Base-by-base conservation (phyloP, 2,329 filamentous ascomycete genomes). In the Pyrenochaeta sp. region DNA sequence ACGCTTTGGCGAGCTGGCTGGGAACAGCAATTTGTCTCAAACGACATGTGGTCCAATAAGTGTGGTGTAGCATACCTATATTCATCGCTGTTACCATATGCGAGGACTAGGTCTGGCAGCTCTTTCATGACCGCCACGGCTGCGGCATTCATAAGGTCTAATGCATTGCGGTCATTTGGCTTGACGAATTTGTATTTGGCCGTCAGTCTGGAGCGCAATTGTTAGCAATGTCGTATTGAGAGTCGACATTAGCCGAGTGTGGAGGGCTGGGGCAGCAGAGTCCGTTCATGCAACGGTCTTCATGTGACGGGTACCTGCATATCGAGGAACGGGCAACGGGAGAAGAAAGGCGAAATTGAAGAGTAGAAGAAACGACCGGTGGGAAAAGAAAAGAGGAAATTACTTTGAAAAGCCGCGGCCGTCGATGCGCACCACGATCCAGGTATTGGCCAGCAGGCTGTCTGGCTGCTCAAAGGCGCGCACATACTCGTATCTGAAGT, bases 331-430 rank as follows among this genome's bases (percentile, higher is more conserved):
- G 35, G 32, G 37, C 39, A 43, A n/a, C n/a, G n/a, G n/a, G n/a
- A n/a, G n/a, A n/a, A n/a, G n/a, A n/a, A n/a, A n/a, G n/a, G n/a
- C n/a, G n/a, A n/a, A n/a, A n/a, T n/a, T n/a, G n/a, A n/a, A n/a
- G n/a, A 40, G 28, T 18, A 13, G 41, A 41, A 15, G 37, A 32
- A 10, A 32, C 28, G 40, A 45, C 20, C 19, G 30, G 23, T 43
- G 41, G 32, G 41, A 23, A 49, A 48, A 15, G 21, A 26, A 46
- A 37, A 38, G 23, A 37, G 42, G 28, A 17, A 50, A 56, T 7
- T 61, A 95, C 90, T 96, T 96, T 63, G 92, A 94, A 73, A 99
- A 99, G 13, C 91, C 92, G 53, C 93, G 82, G 17, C 94, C 94
- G 73, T 99, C 94, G 63, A 99, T 86, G 48, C 94, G 86, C 42